These are phyloP conservation scores for Clarireedia paspali DNA, from an alignment of 2,329 filamentous ascomycete genomes.

Conservation along the genomic window DNA sequence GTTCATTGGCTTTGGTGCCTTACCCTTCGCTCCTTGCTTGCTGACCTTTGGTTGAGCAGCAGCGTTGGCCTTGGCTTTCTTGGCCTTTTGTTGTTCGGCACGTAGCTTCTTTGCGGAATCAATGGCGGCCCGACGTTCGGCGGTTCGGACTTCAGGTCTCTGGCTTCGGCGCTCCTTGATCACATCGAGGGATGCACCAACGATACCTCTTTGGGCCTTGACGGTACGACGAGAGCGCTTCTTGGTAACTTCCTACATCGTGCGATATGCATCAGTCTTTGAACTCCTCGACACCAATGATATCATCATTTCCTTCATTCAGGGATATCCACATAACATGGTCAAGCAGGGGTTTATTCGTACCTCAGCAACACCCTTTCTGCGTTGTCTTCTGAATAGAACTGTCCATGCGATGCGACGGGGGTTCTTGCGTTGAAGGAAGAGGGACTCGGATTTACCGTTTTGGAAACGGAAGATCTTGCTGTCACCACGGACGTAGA, in stretches of 20 bases:
- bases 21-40: slow-evolving; percentile 97
- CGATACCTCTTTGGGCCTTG: slow-evolving; percentile 98
- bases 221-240: slow-evolving; percentile 97
- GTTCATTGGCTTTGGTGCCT: slow-evolving; percentile 75
- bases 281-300: background rate
- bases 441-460: slow-evolving; percentile 98
- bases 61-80: slow-evolving; percentile 92
- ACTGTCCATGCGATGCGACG: slow-evolving; percentile 98
- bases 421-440: slow-evolving; percentile 99
- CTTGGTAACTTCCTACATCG: slow-evolving; percentile 91
- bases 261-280: slow-evolving; percentile 2
- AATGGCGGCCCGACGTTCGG: slow-evolving; percentile 83
- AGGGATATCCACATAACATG: background rate
- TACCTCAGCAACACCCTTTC: slow-evolving; percentile 99
- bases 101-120: slow-evolving; percentile 98
- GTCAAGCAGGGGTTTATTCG: slow-evolving; percentile 32
- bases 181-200: slow-evolving; percentile 97
- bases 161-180: slow-evolving; percentile 97
- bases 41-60: slow-evolving; percentile 60
- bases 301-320: background rate
- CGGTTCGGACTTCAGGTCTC: slow-evolving; percentile 91
- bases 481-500: slow-evolving; percentile 99
- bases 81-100: slow-evolving; percentile 74
- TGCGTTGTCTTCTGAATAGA: slow-evolving; percentile 97
- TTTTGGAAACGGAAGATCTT: slow-evolving; percentile 99